Base-by-base conservation (phyloP, 495 filamentous ascomycete species). In the Polyplosphaeria fusca region DNA sequence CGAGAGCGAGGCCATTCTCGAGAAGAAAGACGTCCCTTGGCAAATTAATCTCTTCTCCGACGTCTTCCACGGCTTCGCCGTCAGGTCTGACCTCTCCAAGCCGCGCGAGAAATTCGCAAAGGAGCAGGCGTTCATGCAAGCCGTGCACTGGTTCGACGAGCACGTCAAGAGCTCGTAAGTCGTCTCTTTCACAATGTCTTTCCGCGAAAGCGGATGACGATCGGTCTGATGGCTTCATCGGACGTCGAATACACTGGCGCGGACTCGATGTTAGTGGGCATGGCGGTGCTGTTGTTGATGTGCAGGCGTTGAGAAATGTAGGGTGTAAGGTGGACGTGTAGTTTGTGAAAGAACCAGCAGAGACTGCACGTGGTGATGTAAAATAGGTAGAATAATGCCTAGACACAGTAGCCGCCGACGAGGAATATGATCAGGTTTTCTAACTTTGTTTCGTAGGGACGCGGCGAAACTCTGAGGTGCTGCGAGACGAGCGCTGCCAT, bases 61-160 rank as follows among this genome's bases (percentile, higher is more conserved):
- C 44, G 86, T 93, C 42, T 63, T 64, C 20, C 91, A 95, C 68
- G 91, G 91, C 5, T 96, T 94, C 62, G 75, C 85, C n/a, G 84
- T 92, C 22, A 78, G 88, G 26, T 73, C 76, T 32, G 87, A 93
- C 63, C 58, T 80, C 37, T 79, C 58, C 60, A 77, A 84, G 50
- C 81, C 79, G 67, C 48, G 72, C 38, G 70, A 80, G 69, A 88
- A 83, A 76, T 93, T 77, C 58, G 86, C 88, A 44, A 91, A 91
- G 79, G 88, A 96, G 76, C 82, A 86, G 74, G 89, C 89, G 23
- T 93, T 93, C 67, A 66, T 77, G 50, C 89, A 94, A 75, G 88
- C 89, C 48, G 76, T 91, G 41, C 66, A 70, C 42, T 95, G 90
- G 89, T 93, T 94, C 65, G 78, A 86, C 58, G 70, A 79, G 68